A percentile compares a stretch with the other conserved stretches of the same genome.
Conservation (phyloP, 305 asterid genomes). For the Fraxinus velutina region DNA sequence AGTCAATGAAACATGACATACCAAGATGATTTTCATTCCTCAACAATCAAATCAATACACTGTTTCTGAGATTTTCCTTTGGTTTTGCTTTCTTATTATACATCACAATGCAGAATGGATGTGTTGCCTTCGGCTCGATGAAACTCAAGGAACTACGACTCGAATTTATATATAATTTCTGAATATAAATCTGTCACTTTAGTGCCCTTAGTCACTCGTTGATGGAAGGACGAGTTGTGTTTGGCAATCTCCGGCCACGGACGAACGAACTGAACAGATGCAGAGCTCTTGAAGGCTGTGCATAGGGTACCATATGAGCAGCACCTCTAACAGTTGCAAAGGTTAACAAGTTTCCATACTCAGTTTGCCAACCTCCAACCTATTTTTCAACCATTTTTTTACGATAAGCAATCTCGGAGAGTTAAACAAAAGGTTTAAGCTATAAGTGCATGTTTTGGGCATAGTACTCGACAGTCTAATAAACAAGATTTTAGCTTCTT, state of each 20-base stretch:
- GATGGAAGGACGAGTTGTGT: conserved; percentile 55
- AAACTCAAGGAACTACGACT: conserved; percentile 11
- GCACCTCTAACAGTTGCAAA: conserved; percentile 91
- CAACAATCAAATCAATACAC: conserved; percentile 16
- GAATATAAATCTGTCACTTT: conserved; percentile 7
- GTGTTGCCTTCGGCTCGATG: conserved; percentile 30
- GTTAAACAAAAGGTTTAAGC: neutral
- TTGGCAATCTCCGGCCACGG: conserved; percentile 63
- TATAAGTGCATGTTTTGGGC: neutral
- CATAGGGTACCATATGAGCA: conserved; percentile 88
- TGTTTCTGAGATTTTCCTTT: conserved; percentile 15
- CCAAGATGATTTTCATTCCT: conserved; percentile 13
- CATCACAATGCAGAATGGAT: conserved; percentile 19
- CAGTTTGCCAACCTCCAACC: conserved; percentile 94
- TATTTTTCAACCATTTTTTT: neutral
- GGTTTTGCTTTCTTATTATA: conserved; percentile 1
- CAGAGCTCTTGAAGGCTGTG: conserved; percentile 86
- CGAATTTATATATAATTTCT: conserved; percentile 10
- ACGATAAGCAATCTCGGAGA: neutral
- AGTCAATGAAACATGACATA: neutral
- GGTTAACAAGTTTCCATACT: conserved; percentile 68
- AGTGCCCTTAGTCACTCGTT: conserved; percentile 34
- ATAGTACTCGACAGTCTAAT: neutral
- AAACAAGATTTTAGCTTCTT: neutral
- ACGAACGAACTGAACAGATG: conserved; percentile 72